A percentile compares a stretch with the other conserved stretches of the same genome.
Conservation (phyloP, 805 yeast species). For the Saccharomycopsis schoenii region DNA sequence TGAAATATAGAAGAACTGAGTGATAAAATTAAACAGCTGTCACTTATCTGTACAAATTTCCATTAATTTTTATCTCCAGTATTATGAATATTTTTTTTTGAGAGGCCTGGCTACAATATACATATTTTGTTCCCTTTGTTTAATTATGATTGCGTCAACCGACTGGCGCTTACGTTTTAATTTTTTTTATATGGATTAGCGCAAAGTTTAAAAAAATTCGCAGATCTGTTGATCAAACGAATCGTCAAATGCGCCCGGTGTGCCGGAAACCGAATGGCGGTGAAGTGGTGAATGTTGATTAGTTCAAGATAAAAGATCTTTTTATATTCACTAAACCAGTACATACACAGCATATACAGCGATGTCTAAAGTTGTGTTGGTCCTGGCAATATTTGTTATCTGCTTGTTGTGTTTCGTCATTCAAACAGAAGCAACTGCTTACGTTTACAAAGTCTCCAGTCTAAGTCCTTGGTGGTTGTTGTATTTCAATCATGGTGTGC, state of each 20-base stretch:
- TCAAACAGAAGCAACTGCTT: constrained; percentile 75
- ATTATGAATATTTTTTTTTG: no score
- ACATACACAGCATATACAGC: not conserved
- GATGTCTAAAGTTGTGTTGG: constrained; percentile 30
- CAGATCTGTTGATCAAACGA: no score
- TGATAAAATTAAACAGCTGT: not conserved
- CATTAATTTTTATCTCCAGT: not conserved
- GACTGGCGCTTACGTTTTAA: not conserved
- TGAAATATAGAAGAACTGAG: not conserved
- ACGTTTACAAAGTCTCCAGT: constrained; percentile 44
- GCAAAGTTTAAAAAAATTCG: no score
- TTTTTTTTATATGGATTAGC: not conserved
- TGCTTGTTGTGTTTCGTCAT: constrained; percentile 55
- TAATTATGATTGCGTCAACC: no score
- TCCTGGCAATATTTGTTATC: constrained; percentile 35
- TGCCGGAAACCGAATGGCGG: no score
- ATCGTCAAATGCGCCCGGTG: no score
- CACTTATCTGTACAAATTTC: not conserved
- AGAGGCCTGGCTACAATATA: no score
- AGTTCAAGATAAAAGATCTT: no score
- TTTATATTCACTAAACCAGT: no score
- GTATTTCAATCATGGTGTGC: constrained; percentile 58
- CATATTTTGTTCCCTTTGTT: no score
- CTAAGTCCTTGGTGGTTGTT: constrained; percentile 56
- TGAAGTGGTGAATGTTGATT: no score